Conservation (phyloP, 805 yeast genomes). For the Yamadazyma takamatsuzukensis region DNA sequence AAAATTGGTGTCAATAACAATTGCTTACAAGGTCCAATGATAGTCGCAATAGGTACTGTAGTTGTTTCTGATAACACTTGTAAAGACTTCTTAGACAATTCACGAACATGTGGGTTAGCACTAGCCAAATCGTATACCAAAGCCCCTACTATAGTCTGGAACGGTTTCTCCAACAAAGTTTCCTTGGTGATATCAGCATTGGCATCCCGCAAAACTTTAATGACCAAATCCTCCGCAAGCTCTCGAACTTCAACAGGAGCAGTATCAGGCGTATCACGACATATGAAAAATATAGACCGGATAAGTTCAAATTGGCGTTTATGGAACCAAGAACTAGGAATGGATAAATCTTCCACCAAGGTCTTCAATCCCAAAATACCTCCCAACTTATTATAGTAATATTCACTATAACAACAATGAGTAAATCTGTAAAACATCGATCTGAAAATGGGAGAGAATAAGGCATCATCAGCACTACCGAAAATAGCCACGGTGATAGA, state of each 20-base stretch:
- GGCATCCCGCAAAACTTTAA: slow-evolving; percentile 62
- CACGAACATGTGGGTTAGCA: slow-evolving; percentile 77
- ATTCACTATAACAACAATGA: slow-evolving; percentile 89
- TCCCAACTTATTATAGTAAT: slow-evolving; percentile 80
- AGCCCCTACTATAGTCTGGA: slow-evolving; percentile 80
- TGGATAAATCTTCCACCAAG: slow-evolving; percentile 61
- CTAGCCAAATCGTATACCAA: slow-evolving; percentile 90
- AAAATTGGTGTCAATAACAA: slow-evolving; percentile 88
- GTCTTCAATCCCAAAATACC: slow-evolving; percentile 82
- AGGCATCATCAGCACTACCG: slow-evolving; percentile 61
- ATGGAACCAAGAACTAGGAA: slow-evolving; percentile 71
- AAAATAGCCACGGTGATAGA: slow-evolving; percentile 61
- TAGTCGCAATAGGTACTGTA: slow-evolving; percentile 61
- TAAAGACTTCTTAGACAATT: slow-evolving; percentile 73
- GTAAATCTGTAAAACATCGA: slow-evolving; percentile 76
- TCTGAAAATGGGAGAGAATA: slow-evolving; percentile 71
- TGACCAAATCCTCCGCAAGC: slow-evolving; percentile 65
- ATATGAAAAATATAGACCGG: slow-evolving; percentile 81
- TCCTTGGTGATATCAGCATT: slow-evolving; percentile 58
- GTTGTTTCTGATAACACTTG: slow-evolving; percentile 67
- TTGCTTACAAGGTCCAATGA: slow-evolving; percentile 80
- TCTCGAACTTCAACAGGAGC: slow-evolving; percentile 78
- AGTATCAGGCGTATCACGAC: slow-evolving; percentile 84
- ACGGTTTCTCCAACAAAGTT: slow-evolving; percentile 64
- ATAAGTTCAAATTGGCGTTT: slow-evolving; percentile 80